These are phyloP conservation scores for Lactarius vividus DNA, from an alignment of 768 basidiomycete species.

Conservation along the genomic window DNA sequence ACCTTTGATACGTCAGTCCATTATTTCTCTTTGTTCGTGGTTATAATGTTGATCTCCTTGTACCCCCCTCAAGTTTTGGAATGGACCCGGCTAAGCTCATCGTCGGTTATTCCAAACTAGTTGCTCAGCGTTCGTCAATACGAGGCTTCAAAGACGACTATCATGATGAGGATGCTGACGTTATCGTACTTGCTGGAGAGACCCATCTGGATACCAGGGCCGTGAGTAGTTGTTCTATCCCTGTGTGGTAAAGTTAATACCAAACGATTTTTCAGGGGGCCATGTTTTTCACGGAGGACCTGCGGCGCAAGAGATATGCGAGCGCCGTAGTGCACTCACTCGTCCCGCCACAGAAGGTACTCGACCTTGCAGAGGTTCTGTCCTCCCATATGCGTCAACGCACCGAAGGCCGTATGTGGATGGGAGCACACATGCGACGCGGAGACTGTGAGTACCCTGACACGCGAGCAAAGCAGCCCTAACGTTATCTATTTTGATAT, in stretches of 20 bases:
- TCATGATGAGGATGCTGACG: conserved; percentile 35
- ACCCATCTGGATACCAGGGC: conserved; percentile 41
- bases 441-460: conserved; percentile 39
- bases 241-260: not conserved
- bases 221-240: conserved; percentile 32
- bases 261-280: conserved; percentile 17
- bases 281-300: conserved; percentile 21
- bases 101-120: conserved; percentile 37
- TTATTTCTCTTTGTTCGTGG: not conserved
- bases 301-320: conserved; percentile 12
- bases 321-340: conserved; percentile 14
- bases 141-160: conserved; percentile 44
- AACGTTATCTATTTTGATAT: not conserved
- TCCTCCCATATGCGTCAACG: conserved; percentile 36
- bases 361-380: conserved; percentile 35
- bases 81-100: conserved; percentile 47
- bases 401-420: conserved; percentile 40
- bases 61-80: conserved; percentile 34
- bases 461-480: not conserved
- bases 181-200: conserved; percentile 42
- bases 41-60: not conserved
- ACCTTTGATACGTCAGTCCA: conserved; percentile 42
- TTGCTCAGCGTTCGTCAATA: conserved; percentile 37
- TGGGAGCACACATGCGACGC: conserved; percentile 44
- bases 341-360: conserved; percentile 14